These are phyloP conservation scores for Apiotrichum mycotoxinovorans DNA, from an alignment of 1,284 basidiomycete genomes.

Conservation along the genomic window DNA sequence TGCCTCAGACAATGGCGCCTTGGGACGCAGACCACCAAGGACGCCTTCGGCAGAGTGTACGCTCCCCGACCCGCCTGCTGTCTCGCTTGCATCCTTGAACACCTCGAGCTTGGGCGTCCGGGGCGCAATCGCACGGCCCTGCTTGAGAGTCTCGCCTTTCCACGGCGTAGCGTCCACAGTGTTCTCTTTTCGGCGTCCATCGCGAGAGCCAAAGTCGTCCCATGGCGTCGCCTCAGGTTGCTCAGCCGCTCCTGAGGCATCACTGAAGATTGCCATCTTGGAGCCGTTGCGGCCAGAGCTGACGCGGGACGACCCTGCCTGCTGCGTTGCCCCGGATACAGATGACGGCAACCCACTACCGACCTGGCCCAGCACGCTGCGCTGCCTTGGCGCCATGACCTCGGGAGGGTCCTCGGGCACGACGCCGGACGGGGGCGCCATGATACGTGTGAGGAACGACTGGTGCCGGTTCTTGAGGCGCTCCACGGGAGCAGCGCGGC, in stretches of 20 bases:
- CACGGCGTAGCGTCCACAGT: constrained; percentile 51
- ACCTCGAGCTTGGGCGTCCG: constrained; percentile 54
- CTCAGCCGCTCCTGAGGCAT: constrained; percentile 29
- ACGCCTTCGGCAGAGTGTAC: constrained; percentile 43
- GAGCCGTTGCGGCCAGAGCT: constrained; percentile 42
- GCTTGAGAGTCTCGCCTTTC: constrained; percentile 53
- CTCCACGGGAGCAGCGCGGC: constrained; percentile 75
- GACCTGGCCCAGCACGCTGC: constrained; percentile 31
- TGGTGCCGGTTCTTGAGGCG: constrained; percentile 77
- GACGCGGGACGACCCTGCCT: not conserved
- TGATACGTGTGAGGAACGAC: constrained; percentile 74
- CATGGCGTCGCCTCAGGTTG: constrained; percentile 42
- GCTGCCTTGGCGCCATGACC: not conserved
- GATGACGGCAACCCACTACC: constrained; percentile 7
- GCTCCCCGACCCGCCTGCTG: not conserved
- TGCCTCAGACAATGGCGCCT: constrained; percentile 46
- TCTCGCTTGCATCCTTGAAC: constrained; percentile 47
- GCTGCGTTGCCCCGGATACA: constrained; percentile 4
- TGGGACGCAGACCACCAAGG: constrained; percentile 36
- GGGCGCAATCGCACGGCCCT: constrained; percentile 40
- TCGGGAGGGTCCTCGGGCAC: constrained; percentile 39
- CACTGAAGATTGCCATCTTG: constrained; percentile 51
- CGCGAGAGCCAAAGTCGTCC: constrained; percentile 54
- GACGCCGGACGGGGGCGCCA: constrained; percentile 45
- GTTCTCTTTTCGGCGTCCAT: constrained; percentile 54